A percentile compares a stretch with the other conserved stretches of the same genome.
Conservation (phyloP, 306 rosid species). For the Malus fusca region DNA sequence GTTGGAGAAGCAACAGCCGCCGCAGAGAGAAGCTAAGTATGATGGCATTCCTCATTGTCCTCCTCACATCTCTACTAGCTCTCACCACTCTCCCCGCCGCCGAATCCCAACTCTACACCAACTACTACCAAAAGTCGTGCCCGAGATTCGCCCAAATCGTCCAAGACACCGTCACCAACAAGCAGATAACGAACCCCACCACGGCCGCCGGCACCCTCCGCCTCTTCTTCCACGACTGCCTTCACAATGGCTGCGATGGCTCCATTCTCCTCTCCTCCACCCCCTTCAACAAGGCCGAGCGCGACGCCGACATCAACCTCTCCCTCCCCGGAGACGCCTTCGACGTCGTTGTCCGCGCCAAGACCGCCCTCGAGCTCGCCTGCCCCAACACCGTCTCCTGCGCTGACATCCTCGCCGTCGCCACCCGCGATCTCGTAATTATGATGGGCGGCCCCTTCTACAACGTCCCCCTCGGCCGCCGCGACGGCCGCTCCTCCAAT, state of each 20-base stretch:
- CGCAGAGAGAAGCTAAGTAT: neutral
- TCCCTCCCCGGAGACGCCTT: constrained; percentile 49
- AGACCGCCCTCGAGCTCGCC: constrained; percentile 44
- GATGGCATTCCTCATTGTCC: constrained; percentile 8
- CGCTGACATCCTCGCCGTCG: constrained; percentile 42
- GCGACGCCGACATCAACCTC: constrained; percentile 45
- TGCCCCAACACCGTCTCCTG: constrained; percentile 42
- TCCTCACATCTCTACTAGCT: neutral
- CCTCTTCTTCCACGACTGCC: constrained; percentile 39
- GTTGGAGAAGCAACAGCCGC: neutral
- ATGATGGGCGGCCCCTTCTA: constrained; percentile 43
- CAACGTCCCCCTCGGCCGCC: constrained; percentile 30
- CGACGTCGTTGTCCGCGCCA: constrained; percentile 38
- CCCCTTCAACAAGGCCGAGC: constrained; percentile 40
- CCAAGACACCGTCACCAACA: constrained; percentile 29
- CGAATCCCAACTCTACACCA: constrained; percentile 8
- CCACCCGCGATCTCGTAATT: constrained; percentile 39
- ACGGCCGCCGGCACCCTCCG: constrained; percentile 43
- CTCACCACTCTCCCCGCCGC: neutral
- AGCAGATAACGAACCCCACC: constrained; percentile 42
- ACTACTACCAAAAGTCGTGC: constrained; percentile 24
- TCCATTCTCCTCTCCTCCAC: constrained; percentile 35
- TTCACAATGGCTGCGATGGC: constrained; percentile 40
- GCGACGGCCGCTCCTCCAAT: constrained; percentile 27
- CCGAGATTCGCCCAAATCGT: constrained; percentile 33